A percentile compares a stretch with the other conserved stretches of the same genome.
These are phyloP conservation scores for Dioszegia hungarica DNA, from an alignment of 768 basidiomycete genomes.

Conservation along the genomic window DNA sequence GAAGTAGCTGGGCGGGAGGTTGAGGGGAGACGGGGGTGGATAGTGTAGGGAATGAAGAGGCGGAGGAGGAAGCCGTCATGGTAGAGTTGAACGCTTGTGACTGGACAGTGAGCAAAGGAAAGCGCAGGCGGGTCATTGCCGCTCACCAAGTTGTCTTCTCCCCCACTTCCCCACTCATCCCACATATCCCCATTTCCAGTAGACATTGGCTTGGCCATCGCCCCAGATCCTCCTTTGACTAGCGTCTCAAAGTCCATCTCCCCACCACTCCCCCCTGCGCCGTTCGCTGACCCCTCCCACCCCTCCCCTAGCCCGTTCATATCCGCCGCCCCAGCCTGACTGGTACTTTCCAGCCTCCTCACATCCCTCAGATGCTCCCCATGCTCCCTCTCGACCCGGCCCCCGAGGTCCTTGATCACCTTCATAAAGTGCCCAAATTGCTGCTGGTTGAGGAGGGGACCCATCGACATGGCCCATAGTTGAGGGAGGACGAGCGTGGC, in stretches of 20 bases:
- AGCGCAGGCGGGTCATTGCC: not conserved
- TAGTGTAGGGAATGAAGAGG: slow-evolving; percentile 17
- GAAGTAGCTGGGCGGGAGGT: slow-evolving; percentile 6
- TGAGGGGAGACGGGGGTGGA: slow-evolving; percentile 5
- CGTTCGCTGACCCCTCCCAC: slow-evolving; percentile 46
- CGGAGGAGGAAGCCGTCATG: not conserved
- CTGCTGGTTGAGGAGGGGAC: slow-evolving; percentile 58
- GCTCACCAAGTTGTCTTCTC: slow-evolving; percentile 24
- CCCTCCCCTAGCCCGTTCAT: slow-evolving; percentile 48
- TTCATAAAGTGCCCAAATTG: slow-evolving; percentile 93
- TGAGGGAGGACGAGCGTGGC: slow-evolving; percentile 83
- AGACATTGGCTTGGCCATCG: not conserved
- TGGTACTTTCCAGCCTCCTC: slow-evolving; percentile 75
- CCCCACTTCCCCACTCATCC: slow-evolving; percentile 29
- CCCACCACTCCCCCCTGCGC: slow-evolving; percentile 51
- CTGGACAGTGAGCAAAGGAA: not conserved
- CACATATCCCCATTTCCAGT: slow-evolving; percentile 34
- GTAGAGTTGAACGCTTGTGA: slow-evolving; percentile 11
- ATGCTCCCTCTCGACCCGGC: slow-evolving; percentile 89
- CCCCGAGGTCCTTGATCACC: slow-evolving; percentile 54
- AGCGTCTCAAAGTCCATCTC: slow-evolving; percentile 67
- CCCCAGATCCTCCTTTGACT: slow-evolving; percentile 28
- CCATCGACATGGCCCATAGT: slow-evolving; percentile 96
- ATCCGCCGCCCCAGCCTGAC: slow-evolving; percentile 40
- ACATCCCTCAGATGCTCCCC: slow-evolving; percentile 87